Conservation (phyloP, 805 yeast genomes). For the Saccharomycopsis sp. region DNA sequence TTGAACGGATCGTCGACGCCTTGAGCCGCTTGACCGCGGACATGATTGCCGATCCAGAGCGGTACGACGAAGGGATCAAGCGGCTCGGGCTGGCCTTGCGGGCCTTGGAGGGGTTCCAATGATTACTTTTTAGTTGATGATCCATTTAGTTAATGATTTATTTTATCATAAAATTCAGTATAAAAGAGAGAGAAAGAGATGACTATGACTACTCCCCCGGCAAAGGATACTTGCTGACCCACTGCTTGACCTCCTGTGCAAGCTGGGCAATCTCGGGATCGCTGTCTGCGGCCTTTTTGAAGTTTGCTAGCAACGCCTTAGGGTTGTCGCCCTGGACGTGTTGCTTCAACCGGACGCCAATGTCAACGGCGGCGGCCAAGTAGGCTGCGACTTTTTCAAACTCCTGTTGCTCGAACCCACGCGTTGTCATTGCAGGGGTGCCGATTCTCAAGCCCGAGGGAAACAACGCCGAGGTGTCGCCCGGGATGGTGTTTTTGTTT, state of each 20-base stretch:
- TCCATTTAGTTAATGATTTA: not conserved
- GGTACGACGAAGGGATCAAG: conserved; percentile 71
- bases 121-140: not conserved
- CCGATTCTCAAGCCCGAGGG: conserved; percentile 98
- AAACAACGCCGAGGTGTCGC: conserved; percentile 91
- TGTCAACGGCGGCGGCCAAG: conserved; percentile 70
- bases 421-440: conserved; percentile 97
- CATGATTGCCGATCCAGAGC: conserved; percentile 76
- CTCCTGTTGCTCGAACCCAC: conserved; percentile 88
- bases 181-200: too few relatives aligned
- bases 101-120: conserved; percentile 73
- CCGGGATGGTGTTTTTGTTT: conserved; percentile 96
- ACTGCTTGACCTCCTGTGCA: conserved; percentile 56
- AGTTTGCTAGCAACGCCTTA: conserved; percentile 53
- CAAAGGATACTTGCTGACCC: conserved; percentile 75
- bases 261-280: conserved; percentile 51
- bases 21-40: conserved; percentile 81
- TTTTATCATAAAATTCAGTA: too few relatives aligned
- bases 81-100: conserved; percentile 74
- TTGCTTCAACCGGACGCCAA: conserved; percentile 50
- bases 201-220: conserved; percentile 54
- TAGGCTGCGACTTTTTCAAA: conserved; percentile 71
- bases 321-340: conserved; percentile 49
- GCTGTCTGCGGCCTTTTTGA: conserved; percentile 62
- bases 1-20: conserved; percentile 82